Conservation (phyloP, 225 moss, liverwort and hornwort genomes). For the Marchantia paleacea region DNA sequence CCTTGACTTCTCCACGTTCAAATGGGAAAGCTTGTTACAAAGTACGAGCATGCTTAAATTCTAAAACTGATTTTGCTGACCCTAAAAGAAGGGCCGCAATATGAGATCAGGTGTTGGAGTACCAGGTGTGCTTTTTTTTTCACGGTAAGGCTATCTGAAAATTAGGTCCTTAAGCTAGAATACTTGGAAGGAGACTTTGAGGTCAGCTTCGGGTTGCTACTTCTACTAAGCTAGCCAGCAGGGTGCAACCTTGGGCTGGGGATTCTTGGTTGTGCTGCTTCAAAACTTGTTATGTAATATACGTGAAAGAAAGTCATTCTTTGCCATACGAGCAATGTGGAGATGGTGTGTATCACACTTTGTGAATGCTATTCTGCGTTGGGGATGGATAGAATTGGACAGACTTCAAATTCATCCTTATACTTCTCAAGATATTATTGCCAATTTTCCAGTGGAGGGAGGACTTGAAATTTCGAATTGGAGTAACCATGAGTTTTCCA, state of each 20-base stretch:
- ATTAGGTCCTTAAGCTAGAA: neutral
- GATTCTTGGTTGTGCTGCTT: neutral
- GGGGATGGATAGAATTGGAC: neutral
- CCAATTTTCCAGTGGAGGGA: too few species aligned
- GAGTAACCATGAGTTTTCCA: too few species aligned
- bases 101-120: neutral
- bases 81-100: neutral
- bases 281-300: neutral
- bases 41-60: neutral
- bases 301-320: neutral
- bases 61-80: neutral
- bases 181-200: neutral
- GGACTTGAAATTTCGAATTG: too few species aligned
- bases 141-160: neutral
- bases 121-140: neutral
- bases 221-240: neutral
- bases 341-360: neutral
- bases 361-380: neutral
- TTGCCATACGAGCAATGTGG: neutral
- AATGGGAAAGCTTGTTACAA: constrained; percentile 1
- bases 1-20: neutral
- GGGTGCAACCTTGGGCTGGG: neutral
- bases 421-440: too few species aligned
- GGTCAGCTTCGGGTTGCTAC: neutral
- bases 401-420: too few species aligned